phyloP scores from a whole-genome alignment of 2,329 filamentous ascomycete species.

The Pestalotiopsis sp. region DNA sequence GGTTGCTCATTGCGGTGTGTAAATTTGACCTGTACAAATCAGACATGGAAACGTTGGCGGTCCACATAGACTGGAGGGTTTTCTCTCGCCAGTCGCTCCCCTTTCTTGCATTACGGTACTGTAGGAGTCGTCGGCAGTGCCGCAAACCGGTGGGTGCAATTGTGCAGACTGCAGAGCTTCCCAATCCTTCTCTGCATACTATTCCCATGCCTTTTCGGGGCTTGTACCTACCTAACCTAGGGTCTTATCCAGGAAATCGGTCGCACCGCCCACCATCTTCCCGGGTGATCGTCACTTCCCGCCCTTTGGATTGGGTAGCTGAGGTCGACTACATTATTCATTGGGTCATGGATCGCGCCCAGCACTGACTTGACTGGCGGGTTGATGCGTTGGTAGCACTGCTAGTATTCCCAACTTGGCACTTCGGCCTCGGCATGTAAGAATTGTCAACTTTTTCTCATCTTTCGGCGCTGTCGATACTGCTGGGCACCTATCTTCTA shows the following conservation, averaged over 20 bases:
- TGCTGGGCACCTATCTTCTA: not conserved
- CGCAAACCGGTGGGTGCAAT: not conserved
- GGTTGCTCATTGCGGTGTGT: not conserved
- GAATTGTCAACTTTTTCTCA: not conserved
- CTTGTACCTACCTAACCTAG: too few species aligned
- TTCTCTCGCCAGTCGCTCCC: not conserved
- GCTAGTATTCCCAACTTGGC: not conserved
- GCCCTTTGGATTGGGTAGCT: not conserved
- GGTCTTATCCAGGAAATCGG: not conserved
- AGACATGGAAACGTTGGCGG: not conserved
- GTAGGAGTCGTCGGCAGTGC: not conserved
- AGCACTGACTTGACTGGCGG: not conserved
- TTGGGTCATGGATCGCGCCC: conserved; percentile 4
- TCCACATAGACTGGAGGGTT: not conserved
- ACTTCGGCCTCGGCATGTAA: not conserved
- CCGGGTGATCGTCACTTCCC: conserved; percentile 5
- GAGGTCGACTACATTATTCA: not conserved
- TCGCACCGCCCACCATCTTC: conserved; percentile 2
- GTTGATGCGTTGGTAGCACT: not conserved
- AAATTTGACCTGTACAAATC: not conserved
- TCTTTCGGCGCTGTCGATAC: not conserved
- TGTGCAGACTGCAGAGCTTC: not conserved
- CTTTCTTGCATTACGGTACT: not conserved
- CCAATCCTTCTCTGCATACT: not conserved
- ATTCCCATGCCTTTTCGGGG: not conserved